Evolutionary conservation across 2,329 filamentous ascomycete genomes (phyloP).

Genomic region (Fusarium sp.): DNA sequence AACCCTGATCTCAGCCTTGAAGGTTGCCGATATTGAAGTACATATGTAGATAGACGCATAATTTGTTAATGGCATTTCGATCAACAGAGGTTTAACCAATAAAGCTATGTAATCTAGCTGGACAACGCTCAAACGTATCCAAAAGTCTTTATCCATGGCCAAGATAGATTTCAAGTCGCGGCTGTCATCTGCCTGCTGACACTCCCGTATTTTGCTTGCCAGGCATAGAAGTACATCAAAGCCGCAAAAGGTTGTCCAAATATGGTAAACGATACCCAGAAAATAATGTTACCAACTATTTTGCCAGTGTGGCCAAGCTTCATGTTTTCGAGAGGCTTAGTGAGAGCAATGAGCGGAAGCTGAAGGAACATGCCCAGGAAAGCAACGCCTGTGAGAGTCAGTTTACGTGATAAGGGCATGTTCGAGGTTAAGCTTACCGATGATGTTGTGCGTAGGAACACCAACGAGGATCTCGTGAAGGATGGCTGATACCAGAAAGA

Average conservation of each 20-base stretch:
- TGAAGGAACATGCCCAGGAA: slow-evolving; percentile 96
- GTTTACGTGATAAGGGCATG: neutral
- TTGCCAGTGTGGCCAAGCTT: slow-evolving; percentile 78
- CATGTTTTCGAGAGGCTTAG: slow-evolving; percentile 84
- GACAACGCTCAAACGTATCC: slow-evolving; percentile 10
- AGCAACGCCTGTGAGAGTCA: slow-evolving; percentile 76
- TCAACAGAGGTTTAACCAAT: slow-evolving; percentile 13
- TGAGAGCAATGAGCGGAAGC: slow-evolving; percentile 87
- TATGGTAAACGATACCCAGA: slow-evolving; percentile 96
- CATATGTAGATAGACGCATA: slow-evolving; percentile 3
- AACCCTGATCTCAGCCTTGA: neutral
- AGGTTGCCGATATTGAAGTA: neutral
- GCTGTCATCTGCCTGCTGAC: slow-evolving; percentile 67
- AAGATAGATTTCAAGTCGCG: slow-evolving; percentile 14
- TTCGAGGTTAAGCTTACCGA: slow-evolving; percentile 69
- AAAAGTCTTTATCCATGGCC: neutral
- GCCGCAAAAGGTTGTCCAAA: slow-evolving; percentile 95
- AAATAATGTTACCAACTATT: slow-evolving; percentile 91
- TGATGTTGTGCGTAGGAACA: slow-evolving; percentile 93
- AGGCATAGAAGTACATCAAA: slow-evolving; percentile 96
- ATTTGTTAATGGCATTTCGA: slow-evolving; percentile 10
- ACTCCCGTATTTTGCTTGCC: slow-evolving; percentile 97
- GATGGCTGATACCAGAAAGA: slow-evolving; percentile 90
- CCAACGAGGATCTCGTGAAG: slow-evolving; percentile 95
- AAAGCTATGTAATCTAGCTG: slow-evolving; percentile 7